Percentiles rank a stretch among this genome's conserved stretches.
Evolutionary conservation across 192 early-diverging fungal species (phyloP).

Genomic region (Coemansia sp.): DNA sequence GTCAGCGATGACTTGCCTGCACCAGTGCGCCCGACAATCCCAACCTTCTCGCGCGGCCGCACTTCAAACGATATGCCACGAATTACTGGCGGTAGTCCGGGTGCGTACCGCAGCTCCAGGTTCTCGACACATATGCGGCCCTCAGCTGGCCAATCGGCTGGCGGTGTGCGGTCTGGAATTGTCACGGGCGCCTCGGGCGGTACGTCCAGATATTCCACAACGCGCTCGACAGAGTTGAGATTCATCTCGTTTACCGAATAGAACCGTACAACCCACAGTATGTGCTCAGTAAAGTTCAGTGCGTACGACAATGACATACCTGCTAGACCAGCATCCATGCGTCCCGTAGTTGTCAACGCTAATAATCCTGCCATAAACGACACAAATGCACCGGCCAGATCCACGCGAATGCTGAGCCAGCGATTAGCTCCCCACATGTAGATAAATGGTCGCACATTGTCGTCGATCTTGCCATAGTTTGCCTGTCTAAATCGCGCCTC

Average conservation of each 20-base stretch:
- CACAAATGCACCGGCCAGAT: slow-evolving; percentile 53
- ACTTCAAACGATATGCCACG: slow-evolving; percentile 73
- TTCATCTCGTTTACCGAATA: slow-evolving; percentile 80
- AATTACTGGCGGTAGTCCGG: slow-evolving; percentile 62
- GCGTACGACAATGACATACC: slow-evolving; percentile 81
- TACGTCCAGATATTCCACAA: slow-evolving; percentile 75
- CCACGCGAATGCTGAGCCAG: slow-evolving; percentile 84
- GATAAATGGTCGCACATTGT: slow-evolving; percentile 79
- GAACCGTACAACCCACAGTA: slow-evolving; percentile 77
- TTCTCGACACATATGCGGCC: slow-evolving; percentile 72
- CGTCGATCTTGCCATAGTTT: slow-evolving; percentile 61
- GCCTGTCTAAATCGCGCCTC: slow-evolving; percentile 60
- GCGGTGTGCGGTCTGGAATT: slow-evolving; percentile 45
- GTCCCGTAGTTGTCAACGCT: slow-evolving; percentile 53
- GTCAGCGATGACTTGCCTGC: slow-evolving; percentile 76
- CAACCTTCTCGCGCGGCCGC: slow-evolving; percentile 75
- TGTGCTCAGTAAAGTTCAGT: slow-evolving; percentile 73
- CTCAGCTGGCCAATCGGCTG: slow-evolving; percentile 61
- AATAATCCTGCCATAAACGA: slow-evolving; percentile 66
- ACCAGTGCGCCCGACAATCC: slow-evolving; percentile 86
- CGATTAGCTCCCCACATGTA: slow-evolving; percentile 83
- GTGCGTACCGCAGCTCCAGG: slow-evolving; percentile 70
- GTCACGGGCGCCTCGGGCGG: slow-evolving; percentile 71
- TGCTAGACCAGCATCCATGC: slow-evolving; percentile 79
- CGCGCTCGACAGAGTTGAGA: slow-evolving; percentile 82